Evolutionary conservation across 2,329 filamentous ascomycete genomes (phyloP).

Genomic region (Scleromitrula shiraiana): DNA sequence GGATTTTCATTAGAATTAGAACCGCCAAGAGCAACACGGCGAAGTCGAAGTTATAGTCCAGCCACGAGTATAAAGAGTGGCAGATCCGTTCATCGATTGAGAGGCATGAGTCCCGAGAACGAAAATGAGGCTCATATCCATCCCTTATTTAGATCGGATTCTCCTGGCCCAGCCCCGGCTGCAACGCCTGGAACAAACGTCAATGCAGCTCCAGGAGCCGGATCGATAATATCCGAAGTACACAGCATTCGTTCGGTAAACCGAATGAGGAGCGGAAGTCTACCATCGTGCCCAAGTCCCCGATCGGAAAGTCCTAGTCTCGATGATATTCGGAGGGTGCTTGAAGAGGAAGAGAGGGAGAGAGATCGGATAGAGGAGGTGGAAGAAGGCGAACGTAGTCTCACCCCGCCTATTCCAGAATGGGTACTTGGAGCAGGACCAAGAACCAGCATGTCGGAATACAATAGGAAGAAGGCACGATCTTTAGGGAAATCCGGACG

Average conservation of each 20-base stretch:
- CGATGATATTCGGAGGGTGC: constrained; percentile 33
- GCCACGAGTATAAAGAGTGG: constrained; percentile 19
- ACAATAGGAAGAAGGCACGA: constrained; percentile 28
- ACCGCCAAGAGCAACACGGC: constrained; percentile 34
- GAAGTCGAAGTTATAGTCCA: constrained; percentile 28
- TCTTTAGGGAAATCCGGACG: constrained; percentile 7
- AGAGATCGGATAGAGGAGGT: constrained; percentile 10
- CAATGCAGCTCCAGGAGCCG: constrained; percentile 60
- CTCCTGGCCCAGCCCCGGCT: constrained; percentile 56
- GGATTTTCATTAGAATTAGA: constrained; percentile 50
- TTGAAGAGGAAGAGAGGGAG: constrained; percentile 26
- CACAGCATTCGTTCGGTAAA: constrained; percentile 43
- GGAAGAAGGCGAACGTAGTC: constrained; percentile 35
- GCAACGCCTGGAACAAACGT: constrained; percentile 64
- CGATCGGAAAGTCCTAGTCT: constrained; percentile 42
- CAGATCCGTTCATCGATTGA: constrained; percentile 7
- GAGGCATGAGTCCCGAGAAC: constrained; percentile 28
- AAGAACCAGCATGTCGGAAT: constrained; percentile 41
- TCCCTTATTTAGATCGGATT: constrained; percentile 68
- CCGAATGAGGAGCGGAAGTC: constrained; percentile 49
- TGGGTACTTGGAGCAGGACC: constrained; percentile 50
- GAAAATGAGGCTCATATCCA: constrained; percentile 61
- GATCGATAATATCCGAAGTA: constrained; percentile 51
- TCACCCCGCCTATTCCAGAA: constrained; percentile 54
- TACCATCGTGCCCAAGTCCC: constrained; percentile 43